Percentiles rank a stretch among this genome's conserved stretches.
Conservation (phyloP, 192 early-diverging fungal genomes). For the Backusella sp. region DNA sequence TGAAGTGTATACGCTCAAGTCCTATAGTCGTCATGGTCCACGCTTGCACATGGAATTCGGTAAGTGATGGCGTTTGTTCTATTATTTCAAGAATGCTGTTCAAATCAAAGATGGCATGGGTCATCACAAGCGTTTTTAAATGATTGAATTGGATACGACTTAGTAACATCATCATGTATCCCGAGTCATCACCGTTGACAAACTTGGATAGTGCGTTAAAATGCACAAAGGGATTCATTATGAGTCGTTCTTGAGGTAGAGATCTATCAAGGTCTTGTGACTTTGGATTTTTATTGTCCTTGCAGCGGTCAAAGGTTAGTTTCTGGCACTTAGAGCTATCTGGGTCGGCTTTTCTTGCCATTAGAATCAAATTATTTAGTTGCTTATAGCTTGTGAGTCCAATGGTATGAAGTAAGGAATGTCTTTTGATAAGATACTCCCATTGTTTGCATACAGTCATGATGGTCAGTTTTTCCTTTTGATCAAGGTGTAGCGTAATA, state of each 20-base stretch:
- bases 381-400: background rate
- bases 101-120: background rate
- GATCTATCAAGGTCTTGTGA: background rate
- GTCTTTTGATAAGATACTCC: background rate
- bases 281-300: background rate
- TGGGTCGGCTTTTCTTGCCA: background rate
- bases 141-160: background rate
- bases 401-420: background rate
- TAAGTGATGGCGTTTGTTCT: background rate
- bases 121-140: background rate
- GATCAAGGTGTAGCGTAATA: background rate
- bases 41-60: background rate
- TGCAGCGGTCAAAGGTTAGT: background rate
- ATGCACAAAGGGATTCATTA: background rate
- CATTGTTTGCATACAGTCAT: background rate
- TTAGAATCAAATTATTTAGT: background rate
- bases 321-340: background rate
- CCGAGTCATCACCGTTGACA: background rate
- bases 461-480: background rate
- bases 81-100: background rate
- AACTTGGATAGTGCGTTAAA: no score
- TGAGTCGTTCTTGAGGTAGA: background rate
- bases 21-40: background rate
- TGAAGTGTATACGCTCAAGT: background rate
- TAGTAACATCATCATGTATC: background rate